Conservation (phyloP, 2,329 filamentous ascomycete genomes). For the Trichoderma sp. region DNA sequence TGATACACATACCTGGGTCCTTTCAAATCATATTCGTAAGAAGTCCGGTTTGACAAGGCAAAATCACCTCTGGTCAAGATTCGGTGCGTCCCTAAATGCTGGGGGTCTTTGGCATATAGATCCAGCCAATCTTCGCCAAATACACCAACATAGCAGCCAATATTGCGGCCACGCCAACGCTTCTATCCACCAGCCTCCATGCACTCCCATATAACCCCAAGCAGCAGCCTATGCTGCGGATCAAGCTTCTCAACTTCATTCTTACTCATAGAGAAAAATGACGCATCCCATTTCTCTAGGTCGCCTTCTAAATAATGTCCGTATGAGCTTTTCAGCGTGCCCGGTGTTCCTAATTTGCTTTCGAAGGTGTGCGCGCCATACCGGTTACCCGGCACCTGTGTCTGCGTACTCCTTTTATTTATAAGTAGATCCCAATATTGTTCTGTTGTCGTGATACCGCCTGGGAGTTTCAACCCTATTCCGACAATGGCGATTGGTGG, state of each 20-base stretch:
- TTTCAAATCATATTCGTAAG: conserved; percentile 38
- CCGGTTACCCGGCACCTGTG: conserved; percentile 32
- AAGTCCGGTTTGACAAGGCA: conserved; percentile 37
- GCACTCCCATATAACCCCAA: conserved; percentile 35
- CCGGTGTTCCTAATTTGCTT: conserved; percentile 15
- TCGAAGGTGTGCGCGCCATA: conserved; percentile 33
- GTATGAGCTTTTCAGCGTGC: conserved; percentile 26
- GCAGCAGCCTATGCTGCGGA: conserved; percentile 34
- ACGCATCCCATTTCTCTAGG: conserved; percentile 34
- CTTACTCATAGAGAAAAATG: conserved; percentile 37
- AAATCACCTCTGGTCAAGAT: conserved; percentile 32
- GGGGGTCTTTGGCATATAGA: conserved; percentile 28
- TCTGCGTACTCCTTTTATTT: conserved; percentile 29
- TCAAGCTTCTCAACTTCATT: conserved; percentile 36
- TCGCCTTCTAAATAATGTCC: conserved; percentile 36
- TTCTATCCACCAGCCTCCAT: conserved; percentile 34
- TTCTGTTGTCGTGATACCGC: conserved; percentile 31
- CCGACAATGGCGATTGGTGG: conserved; percentile 39
- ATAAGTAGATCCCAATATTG: conserved; percentile 39
- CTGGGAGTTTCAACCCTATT: conserved; percentile 39
- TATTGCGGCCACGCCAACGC: conserved; percentile 32
- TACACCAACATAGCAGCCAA: conserved; percentile 36
- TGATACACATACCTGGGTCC: conserved; percentile 37
- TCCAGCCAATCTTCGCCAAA: conserved; percentile 37
- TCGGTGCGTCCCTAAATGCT: conserved; percentile 28